These are phyloP conservation scores for Thinopyrum elongatum DNA, from an alignment of 176 grass and related monocot genomes.

Conservation along the genomic window DNA sequence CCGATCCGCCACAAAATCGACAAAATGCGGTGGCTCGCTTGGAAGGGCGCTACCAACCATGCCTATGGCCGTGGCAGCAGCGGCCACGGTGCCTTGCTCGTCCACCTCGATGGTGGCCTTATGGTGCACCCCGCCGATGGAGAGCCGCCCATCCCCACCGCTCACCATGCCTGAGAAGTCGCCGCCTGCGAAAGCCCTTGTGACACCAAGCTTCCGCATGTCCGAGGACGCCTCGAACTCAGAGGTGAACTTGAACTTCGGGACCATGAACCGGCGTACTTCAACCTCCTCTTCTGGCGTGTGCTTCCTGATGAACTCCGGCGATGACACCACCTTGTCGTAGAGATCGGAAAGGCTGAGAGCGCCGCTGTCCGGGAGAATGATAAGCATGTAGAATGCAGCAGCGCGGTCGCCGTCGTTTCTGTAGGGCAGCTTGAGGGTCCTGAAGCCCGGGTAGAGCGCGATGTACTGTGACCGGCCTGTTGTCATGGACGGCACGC, in stretches of 20 bases:
- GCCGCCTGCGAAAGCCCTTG: background rate
- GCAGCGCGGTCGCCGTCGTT: background rate
- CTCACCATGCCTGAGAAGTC: conserved; percentile 36
- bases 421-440: background rate
- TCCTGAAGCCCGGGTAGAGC: background rate
- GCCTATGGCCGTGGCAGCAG: background rate
- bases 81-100: conserved; percentile 25
- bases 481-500: background rate
- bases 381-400: background rate
- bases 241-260: conserved; percentile 31
- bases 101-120: conserved; percentile 37
- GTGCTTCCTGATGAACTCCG: conserved; percentile 21
- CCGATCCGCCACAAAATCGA: conserved; percentile 31
- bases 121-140: background rate
- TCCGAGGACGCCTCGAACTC: conserved; percentile 13
- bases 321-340: background rate
- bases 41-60: fast-evolving
- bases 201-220: background rate
- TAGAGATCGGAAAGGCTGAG: background rate
- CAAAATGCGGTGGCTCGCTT: background rate
- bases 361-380: too few species aligned
- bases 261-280: conserved; percentile 19
- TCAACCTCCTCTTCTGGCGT: background rate
- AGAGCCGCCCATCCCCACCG: background rate
- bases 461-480: background rate